phyloP scores from a whole-genome alignment of 129 eudicot species.

The Silybum marianum region DNA sequence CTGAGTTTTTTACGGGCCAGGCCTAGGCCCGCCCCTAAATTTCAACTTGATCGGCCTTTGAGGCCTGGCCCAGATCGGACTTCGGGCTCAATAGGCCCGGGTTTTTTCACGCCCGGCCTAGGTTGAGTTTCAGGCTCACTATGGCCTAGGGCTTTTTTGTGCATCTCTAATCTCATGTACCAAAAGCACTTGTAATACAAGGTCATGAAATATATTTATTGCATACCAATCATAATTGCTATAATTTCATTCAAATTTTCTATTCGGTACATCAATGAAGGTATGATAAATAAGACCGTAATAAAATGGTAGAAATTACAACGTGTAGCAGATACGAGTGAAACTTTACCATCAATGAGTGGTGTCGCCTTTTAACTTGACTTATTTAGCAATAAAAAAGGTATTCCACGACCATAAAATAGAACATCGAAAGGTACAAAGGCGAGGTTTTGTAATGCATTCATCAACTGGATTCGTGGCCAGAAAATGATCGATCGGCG shows the following conservation, averaged over 20 bases:
- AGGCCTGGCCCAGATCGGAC: too few relatives aligned
- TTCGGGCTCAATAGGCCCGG: too few relatives aligned
- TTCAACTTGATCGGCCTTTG: too few relatives aligned
- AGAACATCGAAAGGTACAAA: slow-evolving; percentile 15
- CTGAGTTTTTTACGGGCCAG: too few relatives aligned
- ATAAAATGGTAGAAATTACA: not conserved
- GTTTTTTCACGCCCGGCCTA: too few relatives aligned
- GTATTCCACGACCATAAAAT: slow-evolving; percentile 17
- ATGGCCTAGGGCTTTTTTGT: too few relatives aligned
- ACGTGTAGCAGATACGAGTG: not conserved
- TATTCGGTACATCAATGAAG: slow-evolving; percentile 13
- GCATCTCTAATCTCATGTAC: not conserved
- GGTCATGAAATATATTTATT: not conserved
- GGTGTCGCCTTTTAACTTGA: slow-evolving; percentile 22
- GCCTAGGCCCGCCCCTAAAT: too few relatives aligned
- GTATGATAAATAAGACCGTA: slow-evolving; percentile 24
- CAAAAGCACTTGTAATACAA: not conserved
- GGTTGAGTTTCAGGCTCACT: too few relatives aligned
- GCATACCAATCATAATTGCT: not conserved
- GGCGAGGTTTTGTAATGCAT: slow-evolving; percentile 21
- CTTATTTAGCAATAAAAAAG: slow-evolving; percentile 19
- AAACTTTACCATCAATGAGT: slow-evolving; percentile 2
- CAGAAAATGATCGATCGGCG: slow-evolving; percentile 9
- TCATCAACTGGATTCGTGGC: slow-evolving; percentile 14
- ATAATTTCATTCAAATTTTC: not conserved